Base-by-base conservation (phyloP, 192 early-diverging fungal species). In the Pilobolus umbonatus region DNA sequence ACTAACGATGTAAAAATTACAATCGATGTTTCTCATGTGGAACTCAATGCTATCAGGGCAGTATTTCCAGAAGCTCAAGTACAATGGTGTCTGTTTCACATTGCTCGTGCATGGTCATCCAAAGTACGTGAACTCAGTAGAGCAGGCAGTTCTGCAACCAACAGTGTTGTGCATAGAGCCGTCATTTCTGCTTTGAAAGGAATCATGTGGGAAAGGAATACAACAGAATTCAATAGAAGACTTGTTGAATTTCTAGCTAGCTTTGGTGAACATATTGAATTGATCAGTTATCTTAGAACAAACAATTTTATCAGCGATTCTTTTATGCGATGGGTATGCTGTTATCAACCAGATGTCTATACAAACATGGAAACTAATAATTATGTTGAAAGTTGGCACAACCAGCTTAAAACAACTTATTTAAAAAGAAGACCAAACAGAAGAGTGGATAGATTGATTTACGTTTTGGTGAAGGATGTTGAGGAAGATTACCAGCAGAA, bases 371-470 rank as follows among this genome's bases (percentile, higher is more conserved):
- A 40, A 40, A 40, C 39, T n/a, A 40, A 40, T 10, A 55, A 55
- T 26, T 55, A 38, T 28, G 28, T 55, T 4, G 54, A 55, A 55
- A 39, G 7, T 12, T 55, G 35, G 54, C 54, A 40, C 11, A 55
- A 55, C 12, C 53, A 55, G 21, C 11, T 55, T 2, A 55, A 55
- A 15, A 40, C 53, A 28, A 55, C 36, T 1, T 42, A 40, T 32
- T 42, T 55, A 10, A 11, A 40, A 39, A 55, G 53, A 40, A 55
- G 26, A 28, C 17, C 6, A 8, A 40, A 55, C 17, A 55, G 38
- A 55, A 11, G 53, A 4, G 36, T 55, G 1, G 34, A 55, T 15
- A 3, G 36, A 14, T 28, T 55, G 38, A 32, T 55, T 28, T 55
- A 39, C 24, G 28, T 55, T 12, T n/a, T 55, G 11, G 53, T 47